phyloP scores from a whole-genome alignment of 2,329 filamentous ascomycete genomes.

The Coniella lustricola region DNA sequence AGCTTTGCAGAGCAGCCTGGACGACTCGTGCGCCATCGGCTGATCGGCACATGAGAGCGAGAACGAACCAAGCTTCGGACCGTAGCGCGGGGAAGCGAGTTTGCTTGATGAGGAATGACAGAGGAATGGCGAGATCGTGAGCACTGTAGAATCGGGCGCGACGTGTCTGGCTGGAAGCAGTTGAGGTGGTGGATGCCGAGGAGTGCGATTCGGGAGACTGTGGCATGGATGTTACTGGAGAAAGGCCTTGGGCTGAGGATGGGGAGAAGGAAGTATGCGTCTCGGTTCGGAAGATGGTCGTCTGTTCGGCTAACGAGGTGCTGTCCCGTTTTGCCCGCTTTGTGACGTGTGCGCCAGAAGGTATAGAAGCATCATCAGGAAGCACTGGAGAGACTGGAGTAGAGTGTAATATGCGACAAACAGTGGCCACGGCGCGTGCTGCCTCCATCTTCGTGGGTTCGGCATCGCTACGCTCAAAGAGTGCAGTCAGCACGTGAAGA shows the following conservation, averaged over 20 bases:
- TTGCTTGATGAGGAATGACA: slow-evolving; percentile 49
- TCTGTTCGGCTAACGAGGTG: not conserved
- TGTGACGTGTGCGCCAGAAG: slow-evolving; percentile 7
- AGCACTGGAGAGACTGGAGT: slow-evolving; percentile 24
- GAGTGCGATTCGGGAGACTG: slow-evolving; percentile 1
- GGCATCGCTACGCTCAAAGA: slow-evolving; percentile 38
- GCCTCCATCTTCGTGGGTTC: slow-evolving; percentile 55
- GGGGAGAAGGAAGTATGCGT: not conserved
- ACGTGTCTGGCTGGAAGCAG: slow-evolving; percentile 15
- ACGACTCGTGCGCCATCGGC: slow-evolving; percentile 41
- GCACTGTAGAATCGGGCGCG: slow-evolving; percentile 40
- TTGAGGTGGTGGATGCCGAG: not conserved
- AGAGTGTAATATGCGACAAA: slow-evolving; percentile 50
- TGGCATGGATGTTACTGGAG: slow-evolving; percentile 1
- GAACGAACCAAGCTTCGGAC: slow-evolving; percentile 55
- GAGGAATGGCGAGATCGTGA: slow-evolving; percentile 30
- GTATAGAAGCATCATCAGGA: slow-evolving; percentile 24
- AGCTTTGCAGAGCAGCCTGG: slow-evolving; percentile 33
- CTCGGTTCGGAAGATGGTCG: not conserved
- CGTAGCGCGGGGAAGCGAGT: slow-evolving; percentile 51
- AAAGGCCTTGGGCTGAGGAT: not conserved
- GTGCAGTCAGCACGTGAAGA: slow-evolving; percentile 31
- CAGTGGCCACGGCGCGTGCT: slow-evolving; percentile 43
- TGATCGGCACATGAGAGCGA: slow-evolving; percentile 52
- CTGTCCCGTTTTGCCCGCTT: slow-evolving; percentile 6